Percentiles rank a stretch among this genome's conserved stretches.
Conservation (phyloP, 495 filamentous ascomycete species). For the Daldinia childiae region DNA sequence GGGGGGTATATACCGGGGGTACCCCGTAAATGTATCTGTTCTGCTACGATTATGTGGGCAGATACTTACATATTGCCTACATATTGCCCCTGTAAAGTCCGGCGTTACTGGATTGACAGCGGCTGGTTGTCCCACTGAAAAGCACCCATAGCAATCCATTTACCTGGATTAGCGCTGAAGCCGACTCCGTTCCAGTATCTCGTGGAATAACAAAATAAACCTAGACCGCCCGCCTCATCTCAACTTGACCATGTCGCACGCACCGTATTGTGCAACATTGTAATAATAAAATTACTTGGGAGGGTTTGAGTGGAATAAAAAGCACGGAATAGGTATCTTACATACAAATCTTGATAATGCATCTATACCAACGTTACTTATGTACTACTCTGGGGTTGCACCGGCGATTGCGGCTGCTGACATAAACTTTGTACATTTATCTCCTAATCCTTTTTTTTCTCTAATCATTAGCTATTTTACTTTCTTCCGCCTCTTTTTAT, state of each 20-base stretch:
- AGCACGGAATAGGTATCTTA: not conserved
- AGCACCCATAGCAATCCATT: not conserved
- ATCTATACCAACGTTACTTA: not conserved
- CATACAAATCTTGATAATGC: not conserved
- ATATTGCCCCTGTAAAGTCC: not conserved
- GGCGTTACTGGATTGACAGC: slow-evolving; percentile 6
- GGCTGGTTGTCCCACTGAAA: slow-evolving; percentile 1
- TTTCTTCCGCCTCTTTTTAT: not conserved
- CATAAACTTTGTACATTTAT: not conserved
- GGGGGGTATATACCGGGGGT: not conserved
- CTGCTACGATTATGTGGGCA: not conserved
- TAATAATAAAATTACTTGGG: not conserved
- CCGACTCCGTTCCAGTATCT: not conserved
- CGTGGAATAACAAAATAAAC: slow-evolving; percentile 8
- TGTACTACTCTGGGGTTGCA: not conserved
- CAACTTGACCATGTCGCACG: not conserved
- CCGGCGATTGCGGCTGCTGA: not conserved
- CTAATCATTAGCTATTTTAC: not conserved
- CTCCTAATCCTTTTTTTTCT: not conserved
- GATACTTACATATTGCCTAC: slow-evolving; percentile 1
- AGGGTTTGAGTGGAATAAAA: not conserved
- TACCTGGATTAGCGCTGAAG: slow-evolving; percentile 2
- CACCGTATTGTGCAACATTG: not conserved
- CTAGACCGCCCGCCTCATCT: slow-evolving; percentile 10
- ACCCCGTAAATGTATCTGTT: not conserved